A percentile compares a stretch with the other conserved stretches of the same genome.
Conservation (phyloP, 768 basidiomycete species). For the Lepiota brunneoincarnata region DNA sequence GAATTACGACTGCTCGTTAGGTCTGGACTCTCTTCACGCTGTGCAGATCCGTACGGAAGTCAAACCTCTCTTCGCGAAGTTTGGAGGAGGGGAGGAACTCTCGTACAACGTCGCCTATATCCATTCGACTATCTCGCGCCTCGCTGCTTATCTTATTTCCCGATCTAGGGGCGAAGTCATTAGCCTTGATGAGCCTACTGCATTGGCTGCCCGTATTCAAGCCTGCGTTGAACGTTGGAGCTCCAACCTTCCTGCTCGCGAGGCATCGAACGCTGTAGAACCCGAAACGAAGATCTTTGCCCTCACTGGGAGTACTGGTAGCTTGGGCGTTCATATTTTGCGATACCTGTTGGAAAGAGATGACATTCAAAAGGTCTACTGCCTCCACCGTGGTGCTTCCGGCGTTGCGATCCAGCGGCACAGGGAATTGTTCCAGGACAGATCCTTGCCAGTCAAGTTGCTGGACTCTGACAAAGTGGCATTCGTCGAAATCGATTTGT, state of each 20-base stretch:
- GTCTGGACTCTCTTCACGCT: slow-evolving; percentile 11
- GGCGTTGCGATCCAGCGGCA: background rate
- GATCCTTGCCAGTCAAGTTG: background rate
- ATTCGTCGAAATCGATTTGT: slow-evolving; percentile 6
- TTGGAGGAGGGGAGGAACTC: background rate
- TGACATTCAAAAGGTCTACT: slow-evolving; percentile 20
- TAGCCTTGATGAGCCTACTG: background rate
- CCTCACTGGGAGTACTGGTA: slow-evolving; percentile 33
- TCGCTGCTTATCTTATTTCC: slow-evolving; percentile 1
- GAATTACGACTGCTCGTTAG: background rate
- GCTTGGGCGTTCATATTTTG: slow-evolving; percentile 27
- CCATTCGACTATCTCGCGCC: slow-evolving; percentile 1
- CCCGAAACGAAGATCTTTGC: slow-evolving; percentile 20
- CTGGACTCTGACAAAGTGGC: background rate
- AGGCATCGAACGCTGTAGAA: background rate
- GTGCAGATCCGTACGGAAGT: slow-evolving; percentile 10
- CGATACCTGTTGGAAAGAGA: slow-evolving; percentile 17
- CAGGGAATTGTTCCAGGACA: background rate
- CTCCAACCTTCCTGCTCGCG: background rate
- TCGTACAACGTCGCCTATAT: slow-evolving; percentile 7
- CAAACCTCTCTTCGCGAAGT: slow-evolving; percentile 2
- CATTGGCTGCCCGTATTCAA: background rate
- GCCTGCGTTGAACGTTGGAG: slow-evolving; percentile 5
- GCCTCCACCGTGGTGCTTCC: slow-evolving; percentile 18
- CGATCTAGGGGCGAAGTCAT: background rate